phyloP scores from a whole-genome alignment of 176 grass and related monocot species.

The Dendrocalamus sinicus region DNA sequence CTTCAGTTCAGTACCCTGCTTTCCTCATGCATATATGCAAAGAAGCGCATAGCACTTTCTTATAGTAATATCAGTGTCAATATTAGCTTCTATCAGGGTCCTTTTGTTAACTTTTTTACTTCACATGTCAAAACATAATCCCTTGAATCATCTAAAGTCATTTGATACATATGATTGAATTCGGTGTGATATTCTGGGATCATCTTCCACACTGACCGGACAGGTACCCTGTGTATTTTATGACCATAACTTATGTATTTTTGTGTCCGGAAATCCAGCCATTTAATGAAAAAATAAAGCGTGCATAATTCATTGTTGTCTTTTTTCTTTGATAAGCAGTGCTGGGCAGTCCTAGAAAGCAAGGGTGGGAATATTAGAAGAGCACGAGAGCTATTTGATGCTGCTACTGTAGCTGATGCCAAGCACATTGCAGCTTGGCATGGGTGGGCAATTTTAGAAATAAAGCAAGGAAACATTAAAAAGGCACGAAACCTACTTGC shows the following conservation, averaged over 20 bases:
- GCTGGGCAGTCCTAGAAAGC: constrained; percentile 97
- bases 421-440: constrained; percentile 93
- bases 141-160: neutral
- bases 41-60: neutral
- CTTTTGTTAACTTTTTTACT: constrained; percentile 1
- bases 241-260: neutral
- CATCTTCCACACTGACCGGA: neutral
- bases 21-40: neutral
- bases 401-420: constrained; percentile 85
- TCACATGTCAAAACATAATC: neutral
- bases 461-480: constrained; percentile 93
- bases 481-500: constrained; percentile 91
- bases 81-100: neutral
- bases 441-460: constrained; percentile 96
- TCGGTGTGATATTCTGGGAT: neutral
- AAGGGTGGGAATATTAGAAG: constrained; percentile 79
- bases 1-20: no score
- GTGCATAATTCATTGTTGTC: constrained; percentile 11
- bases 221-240: no score
- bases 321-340: constrained; percentile 61
- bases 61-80: neutral
- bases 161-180: constrained; percentile 6
- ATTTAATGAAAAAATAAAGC: constrained; percentile 35
- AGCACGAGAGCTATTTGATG: constrained; percentile 95
- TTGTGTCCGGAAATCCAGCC: neutral